phyloP scores from a whole-genome alignment of 2,329 filamentous ascomycete genomes.

The Penicillium verrucosum region DNA sequence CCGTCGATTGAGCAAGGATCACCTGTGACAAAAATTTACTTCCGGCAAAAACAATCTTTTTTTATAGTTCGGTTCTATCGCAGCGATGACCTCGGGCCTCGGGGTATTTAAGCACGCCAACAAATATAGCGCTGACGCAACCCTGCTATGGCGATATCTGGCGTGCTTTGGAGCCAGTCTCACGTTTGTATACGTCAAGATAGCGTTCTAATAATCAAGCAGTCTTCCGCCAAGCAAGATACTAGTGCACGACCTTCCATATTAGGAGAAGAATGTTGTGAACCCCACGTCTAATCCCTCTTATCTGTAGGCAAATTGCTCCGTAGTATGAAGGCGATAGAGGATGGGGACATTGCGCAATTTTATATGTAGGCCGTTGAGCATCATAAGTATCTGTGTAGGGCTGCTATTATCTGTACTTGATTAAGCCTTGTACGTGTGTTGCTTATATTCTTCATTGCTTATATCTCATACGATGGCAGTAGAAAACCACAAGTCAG shows the following conservation, averaged over 20 bases:
- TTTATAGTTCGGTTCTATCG: neutral
- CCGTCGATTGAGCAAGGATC: neutral
- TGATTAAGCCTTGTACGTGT: neutral
- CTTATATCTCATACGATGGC: neutral
- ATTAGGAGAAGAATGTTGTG: neutral
- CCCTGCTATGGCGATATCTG: constrained; percentile 14
- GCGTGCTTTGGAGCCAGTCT: constrained; percentile 4
- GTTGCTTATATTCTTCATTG: neutral
- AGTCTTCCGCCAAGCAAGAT: neutral
- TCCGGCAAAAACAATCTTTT: neutral
- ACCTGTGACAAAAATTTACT: neutral
- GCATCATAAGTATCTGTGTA: neutral
- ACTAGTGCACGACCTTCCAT: neutral
- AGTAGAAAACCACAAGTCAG: neutral
- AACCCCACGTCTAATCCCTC: neutral
- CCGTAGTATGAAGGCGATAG: constrained; percentile 5
- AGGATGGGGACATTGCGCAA: constrained; percentile 14
- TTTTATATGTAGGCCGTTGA: neutral
- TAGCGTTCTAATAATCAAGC: neutral
- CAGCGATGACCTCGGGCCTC: neutral
- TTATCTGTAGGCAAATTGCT: neutral
- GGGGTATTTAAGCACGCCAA: constrained; percentile 24
- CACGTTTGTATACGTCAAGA: neutral
- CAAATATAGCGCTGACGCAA: constrained; percentile 11
- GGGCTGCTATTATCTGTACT: neutral